Base-by-base conservation (phyloP, 140 eudicot genomes). In the Erigeron philadelphicus region DNA sequence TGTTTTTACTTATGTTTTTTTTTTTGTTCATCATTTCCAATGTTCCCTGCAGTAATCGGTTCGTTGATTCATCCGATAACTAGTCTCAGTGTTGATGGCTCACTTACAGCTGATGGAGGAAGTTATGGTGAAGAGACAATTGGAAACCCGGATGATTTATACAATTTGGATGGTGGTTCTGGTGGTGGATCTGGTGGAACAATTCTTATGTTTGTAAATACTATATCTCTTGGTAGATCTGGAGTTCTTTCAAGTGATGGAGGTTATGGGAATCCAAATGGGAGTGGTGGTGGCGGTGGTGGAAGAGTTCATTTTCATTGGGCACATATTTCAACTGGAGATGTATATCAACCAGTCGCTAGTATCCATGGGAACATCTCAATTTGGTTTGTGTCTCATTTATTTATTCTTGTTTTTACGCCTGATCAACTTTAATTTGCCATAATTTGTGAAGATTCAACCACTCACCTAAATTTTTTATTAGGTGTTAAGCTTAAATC, bases 131-230 rank as follows among this genome's bases (percentile, higher is more conserved):
- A 76, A 21, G 50, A 66, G 45, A 52, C 45, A 31, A 59, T 12
- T 52, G 75, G 67, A 64, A 81, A 78, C 40, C 63, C 64, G 17
- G 42, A 72, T 64, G 60, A 13, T 64, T 21, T 42, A 9, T 70
- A 68, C 57, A 50, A 58, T 49, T 18, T n/a, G 25, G 49, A 40
- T 46, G 49, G 68, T 15, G 83, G 84, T 52, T 81, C 82, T 58
- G 97, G 97, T 3, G 97, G 97, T 70, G 97, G 96, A 72, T 91
- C 96, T 76, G 97, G 97, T 21, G 97, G 97, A 61, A 91, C 95
- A 8, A 83, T 91, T 71, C 87, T 91, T 66, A 45, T 88, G 72
- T 91, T 91, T 75, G 79, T 91, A 76, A 80, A 72, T 25, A 10
- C 80, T 41, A 70, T 91, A 72, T 45, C 76, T 59, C 78, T 91